Evolutionary conservation across 345 rosid genomes (phyloP), one percentile per base, ranked within the genome.

Genomic region (Citrus unshiu): DNA sequence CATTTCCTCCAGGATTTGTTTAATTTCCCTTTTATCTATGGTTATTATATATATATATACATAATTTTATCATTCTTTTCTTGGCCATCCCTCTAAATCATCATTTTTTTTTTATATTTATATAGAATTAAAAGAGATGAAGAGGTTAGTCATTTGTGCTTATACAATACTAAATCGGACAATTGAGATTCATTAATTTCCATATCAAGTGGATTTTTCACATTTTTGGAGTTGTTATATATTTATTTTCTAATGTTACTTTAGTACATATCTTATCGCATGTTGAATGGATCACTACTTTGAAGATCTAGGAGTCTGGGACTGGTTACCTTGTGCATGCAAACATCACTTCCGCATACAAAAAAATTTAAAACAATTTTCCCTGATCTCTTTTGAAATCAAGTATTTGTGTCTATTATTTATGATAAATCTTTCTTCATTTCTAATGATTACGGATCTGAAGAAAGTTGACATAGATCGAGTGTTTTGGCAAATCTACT

Each of bases 161-260:
- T 1, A 29, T 13, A 30, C 24, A 75, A 75, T 32, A 75, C 46
- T 63, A 49, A 63, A 63, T 39, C 22, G 46, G 46, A 75, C 32
- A 63, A 7, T 63, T 64, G 46, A 75, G 78, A 64, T 75, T 64
- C 30, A 63, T 22, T 32, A 32, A 32, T 32, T 75, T 46, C 78
- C 70, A 29, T 21, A 64, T 30, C 3, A 3, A 64, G 46, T 46
- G 22, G 61, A 40, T 43, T 21, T 75, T 75, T 63, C 22, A 64
- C 30, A 5, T 29, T 8, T 75, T 46, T 46, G 3, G 19, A 27
- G 29, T 27, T 61, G 10, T 43, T n/a, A 29, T 62, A 0, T 18
- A 27, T 21, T 32, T 22, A 16, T 16, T 40, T 43, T 69, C 25
- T 27, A 66, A 66, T 21, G 13, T 54, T 71, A 0, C 61, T 71